Conservation (phyloP, 225 moss, liverwort and hornwort genomes). For the Physcomitrium patens region DNA sequence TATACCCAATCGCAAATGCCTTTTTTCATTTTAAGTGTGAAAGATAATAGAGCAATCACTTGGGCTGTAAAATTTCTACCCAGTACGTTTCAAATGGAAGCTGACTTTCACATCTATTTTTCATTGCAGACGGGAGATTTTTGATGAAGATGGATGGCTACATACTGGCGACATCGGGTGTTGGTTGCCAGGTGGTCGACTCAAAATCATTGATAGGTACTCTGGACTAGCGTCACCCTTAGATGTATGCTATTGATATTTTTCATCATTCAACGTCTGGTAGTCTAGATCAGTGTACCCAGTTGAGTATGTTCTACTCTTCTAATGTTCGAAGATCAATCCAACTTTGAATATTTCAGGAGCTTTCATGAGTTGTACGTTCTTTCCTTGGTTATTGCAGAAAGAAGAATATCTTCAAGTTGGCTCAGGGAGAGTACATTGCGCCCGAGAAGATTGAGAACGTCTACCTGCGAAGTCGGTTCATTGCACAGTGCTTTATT, state of each 20-base stretch:
- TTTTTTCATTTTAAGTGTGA: not conserved
- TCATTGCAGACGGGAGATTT: slow-evolving; percentile 64
- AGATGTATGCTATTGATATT: not conserved
- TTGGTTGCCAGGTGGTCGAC: slow-evolving; percentile 92
- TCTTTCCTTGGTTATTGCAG: slow-evolving; percentile 32
- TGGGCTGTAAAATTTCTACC: not conserved
- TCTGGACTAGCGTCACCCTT: slow-evolving; percentile 16
- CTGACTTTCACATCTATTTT: not conserved
- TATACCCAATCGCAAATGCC: not conserved
- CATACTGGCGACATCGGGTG: slow-evolving; percentile 90
- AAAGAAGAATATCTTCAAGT: slow-evolving; percentile 98
- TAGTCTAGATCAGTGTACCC: not conserved
- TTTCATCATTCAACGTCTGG: not conserved
- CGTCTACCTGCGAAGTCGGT: slow-evolving; percentile 82
- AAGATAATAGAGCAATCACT: slow-evolving; percentile 5
- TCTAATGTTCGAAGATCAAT: not conserved
- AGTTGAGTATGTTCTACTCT: not conserved
- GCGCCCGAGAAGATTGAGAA: slow-evolving; percentile 99
- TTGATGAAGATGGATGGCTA: slow-evolving; percentile 93
- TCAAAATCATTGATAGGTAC: slow-evolving; percentile 89
- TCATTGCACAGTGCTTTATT: slow-evolving; percentile 80
- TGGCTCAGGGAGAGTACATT: slow-evolving; percentile 98
- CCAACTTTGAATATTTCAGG: not conserved
- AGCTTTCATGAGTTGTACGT: not conserved
- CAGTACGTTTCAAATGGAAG: not conserved